Evolutionary conservation across 1,284 basidiomycete species (phyloP), one percentile per base, ranked within the genome.

Genomic region (Schizophyllum amplum): DNA sequence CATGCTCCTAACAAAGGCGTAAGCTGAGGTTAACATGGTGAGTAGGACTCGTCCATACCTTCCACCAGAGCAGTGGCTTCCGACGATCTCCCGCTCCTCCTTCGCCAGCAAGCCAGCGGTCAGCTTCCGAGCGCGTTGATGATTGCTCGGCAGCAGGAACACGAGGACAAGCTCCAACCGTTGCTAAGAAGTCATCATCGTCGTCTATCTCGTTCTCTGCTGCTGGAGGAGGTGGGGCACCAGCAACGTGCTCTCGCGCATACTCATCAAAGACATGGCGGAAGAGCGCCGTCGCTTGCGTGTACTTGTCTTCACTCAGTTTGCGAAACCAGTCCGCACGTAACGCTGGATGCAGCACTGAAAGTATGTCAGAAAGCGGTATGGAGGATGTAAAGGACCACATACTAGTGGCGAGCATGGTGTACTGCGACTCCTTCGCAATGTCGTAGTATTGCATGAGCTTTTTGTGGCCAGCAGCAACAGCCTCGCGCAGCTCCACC

Each of bases 261-360:
- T 33, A 33, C 6, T 6, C 27, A 33, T 33, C 27, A 33, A 6
- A 33, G 5, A 33, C 27, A 33, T 33, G 27, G 13, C 13, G 27
- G 13, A 33, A 13, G 27, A 33, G 27, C 27, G 27, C 27, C 5
- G 27, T 13, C 13, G 27, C 13, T 13, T 33, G 27, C 27, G 5
- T 11, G 11, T 33, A 11, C 25, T 20, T n/a, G 4, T 23, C 24
- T 21, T 13, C 6, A n/a, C 55, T 22, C 49, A 51, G 24, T 15
- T 55, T 55, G 9, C 42, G 21, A 17, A 60, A 57, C 56, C 56
- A 57, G 2, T 55, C 24, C 1, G 52, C 46, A 24, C 59, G 55
- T n/a, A 57, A 50, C 3, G 51, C 27, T 4, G 56, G 59, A 47
- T 60, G 59, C 1, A 60, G 47, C 7, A 60, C 59, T 60, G 13